Percentiles rank a stretch among this genome's conserved stretches.
These are phyloP conservation scores for Vinca major DNA, from an alignment of 305 asterid genomes.

Conservation along the genomic window DNA sequence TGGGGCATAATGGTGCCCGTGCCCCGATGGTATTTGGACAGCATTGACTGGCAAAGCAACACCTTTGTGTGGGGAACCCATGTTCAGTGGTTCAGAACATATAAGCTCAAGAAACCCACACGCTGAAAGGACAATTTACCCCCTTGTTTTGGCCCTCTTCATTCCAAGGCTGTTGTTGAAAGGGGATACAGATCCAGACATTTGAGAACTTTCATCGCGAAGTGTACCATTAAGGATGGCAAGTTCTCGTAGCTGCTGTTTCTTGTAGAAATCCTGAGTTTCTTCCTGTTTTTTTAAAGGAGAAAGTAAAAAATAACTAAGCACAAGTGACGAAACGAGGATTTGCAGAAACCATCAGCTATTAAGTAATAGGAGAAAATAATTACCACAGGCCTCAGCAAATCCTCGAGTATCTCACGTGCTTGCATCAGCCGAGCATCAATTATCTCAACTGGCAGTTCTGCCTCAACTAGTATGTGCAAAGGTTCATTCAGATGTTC, in stretches of 20 bases:
- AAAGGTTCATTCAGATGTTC: conserved; percentile 97
- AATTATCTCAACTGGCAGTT: conserved; percentile 84
- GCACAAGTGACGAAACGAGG: conserved; percentile 1
- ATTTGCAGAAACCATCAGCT: background rate
- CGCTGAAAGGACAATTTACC: background rate
- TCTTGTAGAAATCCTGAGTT: conserved; percentile 74
- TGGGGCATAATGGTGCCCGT: conserved; percentile 40
- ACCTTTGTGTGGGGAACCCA: conserved; percentile 28
- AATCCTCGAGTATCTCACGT: conserved; percentile 79
- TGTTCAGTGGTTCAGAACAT: conserved; percentile 23
- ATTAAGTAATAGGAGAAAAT: background rate
- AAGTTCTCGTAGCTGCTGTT: conserved; percentile 90
- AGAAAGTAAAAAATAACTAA: background rate
- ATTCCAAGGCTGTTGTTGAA: conserved; percentile 85
- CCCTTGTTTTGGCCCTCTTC: conserved; percentile 92
- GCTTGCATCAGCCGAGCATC: conserved; percentile 94
- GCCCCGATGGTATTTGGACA: conserved; percentile 48
- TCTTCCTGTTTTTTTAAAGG: conserved; percentile 56
- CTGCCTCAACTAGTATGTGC: conserved; percentile 89
- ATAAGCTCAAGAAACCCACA: conserved; percentile 22
- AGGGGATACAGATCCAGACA: conserved; percentile 90
- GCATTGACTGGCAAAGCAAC: conserved; percentile 39
- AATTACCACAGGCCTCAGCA: conserved; percentile 88
- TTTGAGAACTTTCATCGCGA: conserved; percentile 81
- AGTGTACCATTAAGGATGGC: conserved; percentile 91